phyloP scores from a whole-genome alignment of 163 green algal species.

The Smithsoniella earleae region DNA sequence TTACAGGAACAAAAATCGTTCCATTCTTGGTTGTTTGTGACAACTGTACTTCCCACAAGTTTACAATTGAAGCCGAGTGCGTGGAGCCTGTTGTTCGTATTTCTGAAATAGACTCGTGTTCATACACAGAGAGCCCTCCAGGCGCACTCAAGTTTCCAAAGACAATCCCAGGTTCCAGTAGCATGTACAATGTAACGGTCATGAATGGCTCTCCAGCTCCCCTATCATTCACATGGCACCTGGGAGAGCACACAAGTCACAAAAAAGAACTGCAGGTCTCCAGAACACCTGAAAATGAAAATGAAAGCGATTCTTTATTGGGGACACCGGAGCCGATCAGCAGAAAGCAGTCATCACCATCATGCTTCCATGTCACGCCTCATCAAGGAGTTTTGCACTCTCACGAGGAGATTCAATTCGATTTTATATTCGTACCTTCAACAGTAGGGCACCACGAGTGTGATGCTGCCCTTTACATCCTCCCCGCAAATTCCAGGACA shows the following conservation, averaged over 20 bases:
- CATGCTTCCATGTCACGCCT: neutral
- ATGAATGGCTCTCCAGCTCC: neutral
- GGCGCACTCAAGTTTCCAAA: neutral
- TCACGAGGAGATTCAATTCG: neutral
- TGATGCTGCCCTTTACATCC: neutral
- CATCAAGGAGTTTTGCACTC: neutral
- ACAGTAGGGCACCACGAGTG: no score
- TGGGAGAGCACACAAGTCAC: neutral
- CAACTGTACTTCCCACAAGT: neutral
- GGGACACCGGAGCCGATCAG: no score
- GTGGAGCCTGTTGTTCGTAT: neutral
- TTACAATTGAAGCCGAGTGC: neutral
- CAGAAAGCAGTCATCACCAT: no score
- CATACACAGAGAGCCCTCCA: neutral
- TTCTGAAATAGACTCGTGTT: neutral
- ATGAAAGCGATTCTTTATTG: no score
- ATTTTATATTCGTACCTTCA: neutral
- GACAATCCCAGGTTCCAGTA: neutral
- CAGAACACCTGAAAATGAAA: no score
- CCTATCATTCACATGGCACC: neutral
- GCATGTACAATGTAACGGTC: neutral
- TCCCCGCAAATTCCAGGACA: no score
- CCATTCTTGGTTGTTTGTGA: conserved; percentile 8
- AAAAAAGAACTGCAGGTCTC: no score
- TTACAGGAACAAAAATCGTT: neutral